Conservation (phyloP, 106 monocot genomes). For the Gastrodia elata region DNA sequence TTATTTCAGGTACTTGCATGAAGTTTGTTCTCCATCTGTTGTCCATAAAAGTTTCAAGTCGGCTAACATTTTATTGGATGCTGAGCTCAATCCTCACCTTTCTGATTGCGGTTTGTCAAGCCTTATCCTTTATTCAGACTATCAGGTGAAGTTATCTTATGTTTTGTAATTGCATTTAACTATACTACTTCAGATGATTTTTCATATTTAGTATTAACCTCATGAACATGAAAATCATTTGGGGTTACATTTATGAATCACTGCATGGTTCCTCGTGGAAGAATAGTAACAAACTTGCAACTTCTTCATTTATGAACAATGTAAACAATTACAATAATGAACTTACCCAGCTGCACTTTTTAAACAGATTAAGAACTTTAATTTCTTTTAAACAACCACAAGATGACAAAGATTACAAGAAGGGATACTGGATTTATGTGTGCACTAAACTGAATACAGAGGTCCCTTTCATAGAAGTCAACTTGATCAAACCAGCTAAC, state of each 20-base stretch:
- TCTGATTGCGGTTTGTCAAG: slow-evolving; percentile 58
- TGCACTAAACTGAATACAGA: too few species aligned
- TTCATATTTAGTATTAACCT: background rate
- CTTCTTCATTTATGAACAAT: too few species aligned
- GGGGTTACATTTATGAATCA: background rate
- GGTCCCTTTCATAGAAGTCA: too few species aligned
- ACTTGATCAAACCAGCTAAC: too few species aligned
- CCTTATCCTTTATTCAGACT: slow-evolving; percentile 40
- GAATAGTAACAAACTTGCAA: too few species aligned
- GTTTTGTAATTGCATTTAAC: background rate
- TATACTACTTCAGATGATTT: slow-evolving; percentile 4
- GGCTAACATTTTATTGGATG: slow-evolving; percentile 65
- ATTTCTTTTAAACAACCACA: too few species aligned
- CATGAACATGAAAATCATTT: background rate
- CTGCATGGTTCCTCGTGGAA: too few species aligned
- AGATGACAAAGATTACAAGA: too few species aligned
- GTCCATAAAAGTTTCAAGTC: slow-evolving; percentile 75
- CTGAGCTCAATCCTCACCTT: slow-evolving; percentile 63
- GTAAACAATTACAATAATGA: too few species aligned
- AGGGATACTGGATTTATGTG: too few species aligned
- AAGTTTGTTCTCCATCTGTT: slow-evolving; percentile 62
- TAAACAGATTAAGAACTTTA: too few species aligned
- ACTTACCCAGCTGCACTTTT: too few species aligned
- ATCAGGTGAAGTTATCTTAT: slow-evolving; percentile 29
- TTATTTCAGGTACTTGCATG: slow-evolving; percentile 56